Conservation (phyloP, 1,284 basidiomycete genomes). For the Phellopilus nigrolimitatus region DNA sequence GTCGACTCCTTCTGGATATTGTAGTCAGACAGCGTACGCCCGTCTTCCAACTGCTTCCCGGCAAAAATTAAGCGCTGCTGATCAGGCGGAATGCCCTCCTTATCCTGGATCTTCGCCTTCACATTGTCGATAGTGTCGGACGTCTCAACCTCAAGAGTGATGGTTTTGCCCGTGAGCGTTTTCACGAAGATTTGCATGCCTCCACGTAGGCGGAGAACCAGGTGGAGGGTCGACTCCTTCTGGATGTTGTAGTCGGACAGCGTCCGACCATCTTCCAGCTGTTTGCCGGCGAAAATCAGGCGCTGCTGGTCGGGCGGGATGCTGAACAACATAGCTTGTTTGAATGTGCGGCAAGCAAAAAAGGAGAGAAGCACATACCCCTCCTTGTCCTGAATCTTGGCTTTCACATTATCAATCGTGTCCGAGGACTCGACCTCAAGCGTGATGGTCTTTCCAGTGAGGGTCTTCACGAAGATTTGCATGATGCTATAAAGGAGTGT, state of each 20-base stretch:
- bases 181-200: constrained; percentile 44
- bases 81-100: constrained; percentile 39
- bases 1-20: constrained; percentile 58
- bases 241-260: constrained; percentile 45
- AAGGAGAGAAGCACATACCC: constrained; percentile 35
- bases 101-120: constrained; percentile 45
- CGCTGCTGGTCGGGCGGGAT: constrained; percentile 52
- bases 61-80: constrained; percentile 36
- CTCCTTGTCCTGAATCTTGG: constrained; percentile 75
- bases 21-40: constrained; percentile 23
- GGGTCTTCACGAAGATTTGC: constrained; percentile 86
- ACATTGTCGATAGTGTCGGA: constrained; percentile 54
- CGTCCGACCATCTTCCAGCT: constrained; percentile 47
- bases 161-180: constrained; percentile 43
- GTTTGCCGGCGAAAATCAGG: constrained; percentile 53
- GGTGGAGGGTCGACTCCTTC: constrained; percentile 50
- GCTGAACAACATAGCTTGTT: not conserved
- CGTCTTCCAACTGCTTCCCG: constrained; percentile 42
- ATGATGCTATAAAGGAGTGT: constrained; percentile 87
- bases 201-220: constrained; percentile 44
- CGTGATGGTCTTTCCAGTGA: constrained; percentile 96
- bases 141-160: constrained; percentile 44
- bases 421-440: constrained; percentile 80
- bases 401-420: constrained; percentile 72
- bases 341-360: not conserved